Evolutionary conservation across 345 rosid species (phyloP), one percentile per base, ranked within the genome.

Genomic region (Dipteronia dyeriana): DNA sequence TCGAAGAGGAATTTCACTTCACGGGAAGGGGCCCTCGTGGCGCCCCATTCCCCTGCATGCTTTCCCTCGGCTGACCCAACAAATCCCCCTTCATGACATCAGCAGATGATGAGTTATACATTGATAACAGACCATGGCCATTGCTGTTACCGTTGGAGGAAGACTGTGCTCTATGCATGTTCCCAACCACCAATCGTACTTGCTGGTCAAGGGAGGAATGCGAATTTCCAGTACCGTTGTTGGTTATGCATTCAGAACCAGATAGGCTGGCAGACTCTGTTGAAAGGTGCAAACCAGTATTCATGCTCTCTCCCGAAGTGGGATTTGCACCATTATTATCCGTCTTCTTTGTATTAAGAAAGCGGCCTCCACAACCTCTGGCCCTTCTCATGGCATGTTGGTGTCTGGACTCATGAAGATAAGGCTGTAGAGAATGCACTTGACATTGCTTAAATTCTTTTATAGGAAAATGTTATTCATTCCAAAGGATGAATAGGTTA

Each of bases 391-490:
- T 80, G 7, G 95, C 95, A 80, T 91, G 95, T 69, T 45, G 87
- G 81, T 91, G 95, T n/a, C 95, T 87, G 12, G 95, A 91, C 80
- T 91, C 95, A 8, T 91, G 95, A 73, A 91, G 95, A 82, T 91
- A 91, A 29, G 95, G 95, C 95, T 91, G 82, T 66, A 56, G 59
- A 78, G 67, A 83, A 74, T 49, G 54, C 66, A 78, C 13, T 38
- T 45, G 6, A 61, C 66, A 57, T 34, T 41, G 47, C 43, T 68
- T 68, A 49, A 67, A 22, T 39, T 54, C 66, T 34, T 10, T 47
- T 31, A 31, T 9, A 49, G 19, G 14, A 79, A 82, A 26, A 16
- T 14, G 9, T 65, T 39, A 29, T 25, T 73, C 10, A 12, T 59
- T 23, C 3, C n/a, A 51, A 47, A 7, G 29, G 60, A 63, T 38